A percentile compares a stretch with the other conserved stretches of the same genome.
Conservation (phyloP, 805 yeast genomes). For the Kazachstania viticola region DNA sequence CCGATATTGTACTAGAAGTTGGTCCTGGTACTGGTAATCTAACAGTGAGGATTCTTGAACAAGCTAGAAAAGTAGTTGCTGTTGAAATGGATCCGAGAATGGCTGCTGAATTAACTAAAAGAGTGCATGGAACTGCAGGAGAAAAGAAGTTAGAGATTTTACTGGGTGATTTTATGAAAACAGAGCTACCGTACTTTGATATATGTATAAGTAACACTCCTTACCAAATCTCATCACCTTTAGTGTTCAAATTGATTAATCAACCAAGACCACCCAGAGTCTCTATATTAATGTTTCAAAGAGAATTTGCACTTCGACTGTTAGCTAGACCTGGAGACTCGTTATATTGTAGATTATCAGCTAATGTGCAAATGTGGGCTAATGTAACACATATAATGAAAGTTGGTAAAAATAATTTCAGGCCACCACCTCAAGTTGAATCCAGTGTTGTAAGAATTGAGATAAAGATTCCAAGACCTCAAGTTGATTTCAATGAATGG, state of each 20-base stretch:
- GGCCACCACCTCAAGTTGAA: conserved; percentile 98
- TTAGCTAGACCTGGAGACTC: conserved; percentile 96
- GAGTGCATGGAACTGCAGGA: conserved; percentile 94
- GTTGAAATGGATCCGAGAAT: conserved; percentile 99
- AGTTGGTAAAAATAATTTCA: conserved; percentile 90
- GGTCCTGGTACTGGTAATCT: conserved; percentile 99
- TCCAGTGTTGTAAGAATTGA: conserved; percentile 92
- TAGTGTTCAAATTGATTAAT: conserved; percentile 82
- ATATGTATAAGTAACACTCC: conserved; percentile 96
- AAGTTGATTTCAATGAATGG: conserved; percentile 90
- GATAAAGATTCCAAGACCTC: conserved; percentile 87
- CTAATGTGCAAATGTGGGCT: conserved; percentile 99
- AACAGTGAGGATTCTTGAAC: conserved; percentile 84
- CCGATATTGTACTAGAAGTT: conserved; percentile 87
- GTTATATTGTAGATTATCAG: conserved; percentile 83
- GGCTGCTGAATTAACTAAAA: conserved; percentile 96
- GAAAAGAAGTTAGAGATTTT: conserved; percentile 85
- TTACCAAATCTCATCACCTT: conserved; percentile 92
- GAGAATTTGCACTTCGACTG: conserved; percentile 89
- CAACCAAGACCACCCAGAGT: conserved; percentile 93
- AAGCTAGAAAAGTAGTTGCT: conserved; percentile 89
- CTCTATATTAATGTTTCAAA: conserved; percentile 91
- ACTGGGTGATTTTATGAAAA: conserved; percentile 92
- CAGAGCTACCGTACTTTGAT: conserved; percentile 89
- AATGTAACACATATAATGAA: conserved; percentile 96